phyloP scores from a whole-genome alignment of 2,329 filamentous ascomycete genomes.

The Trichoderma atrobrunneum region DNA sequence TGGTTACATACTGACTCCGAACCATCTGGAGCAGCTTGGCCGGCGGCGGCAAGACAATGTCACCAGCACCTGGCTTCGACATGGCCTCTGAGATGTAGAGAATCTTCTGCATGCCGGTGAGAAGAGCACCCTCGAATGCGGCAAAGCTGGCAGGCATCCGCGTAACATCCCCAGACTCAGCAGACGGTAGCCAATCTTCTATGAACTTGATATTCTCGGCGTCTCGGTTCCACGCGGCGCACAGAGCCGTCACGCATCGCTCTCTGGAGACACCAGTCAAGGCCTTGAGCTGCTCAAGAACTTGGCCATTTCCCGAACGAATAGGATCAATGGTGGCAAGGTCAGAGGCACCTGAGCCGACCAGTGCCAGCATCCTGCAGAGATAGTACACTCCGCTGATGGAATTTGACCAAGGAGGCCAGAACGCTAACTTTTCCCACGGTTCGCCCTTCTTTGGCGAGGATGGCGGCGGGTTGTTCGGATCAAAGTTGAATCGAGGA shows the following conservation, averaged over 20 bases:
- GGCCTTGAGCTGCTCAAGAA: slow-evolving; percentile 68
- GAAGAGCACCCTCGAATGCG: slow-evolving; percentile 76
- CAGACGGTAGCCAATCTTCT: slow-evolving; percentile 87
- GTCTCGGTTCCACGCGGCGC: slow-evolving; percentile 88
- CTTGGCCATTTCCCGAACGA: slow-evolving; percentile 50
- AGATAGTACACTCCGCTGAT: slow-evolving; percentile 90
- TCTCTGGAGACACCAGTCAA: slow-evolving; percentile 80
- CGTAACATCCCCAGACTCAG: slow-evolving; percentile 81
- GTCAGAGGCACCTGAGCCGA: slow-evolving; percentile 85
- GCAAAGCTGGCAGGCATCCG: slow-evolving; percentile 86
- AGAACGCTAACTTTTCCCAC: slow-evolving; percentile 95
- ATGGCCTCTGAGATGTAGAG: slow-evolving; percentile 87
- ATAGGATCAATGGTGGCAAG: slow-evolving; percentile 74
- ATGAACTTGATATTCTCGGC: slow-evolving; percentile 88
- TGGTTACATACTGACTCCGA: slow-evolving; percentile 86
- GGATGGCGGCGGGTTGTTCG: slow-evolving; percentile 70
- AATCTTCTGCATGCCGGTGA: slow-evolving; percentile 90
- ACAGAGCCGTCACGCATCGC: slow-evolving; percentile 79
- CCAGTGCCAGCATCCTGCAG: slow-evolving; percentile 72
- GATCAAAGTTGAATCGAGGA: slow-evolving; percentile 76
- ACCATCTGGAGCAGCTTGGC: slow-evolving; percentile 89
- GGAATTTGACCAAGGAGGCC: slow-evolving; percentile 90
- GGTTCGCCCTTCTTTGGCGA: slow-evolving; percentile 76
- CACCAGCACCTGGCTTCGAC: slow-evolving; percentile 66
- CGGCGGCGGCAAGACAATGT: slow-evolving; percentile 81